A percentile compares a stretch with the other conserved stretches of the same genome.
These are phyloP conservation scores for Candida rishiriensis DNA, from an alignment of 805 yeast species.

Conservation along the genomic window DNA sequence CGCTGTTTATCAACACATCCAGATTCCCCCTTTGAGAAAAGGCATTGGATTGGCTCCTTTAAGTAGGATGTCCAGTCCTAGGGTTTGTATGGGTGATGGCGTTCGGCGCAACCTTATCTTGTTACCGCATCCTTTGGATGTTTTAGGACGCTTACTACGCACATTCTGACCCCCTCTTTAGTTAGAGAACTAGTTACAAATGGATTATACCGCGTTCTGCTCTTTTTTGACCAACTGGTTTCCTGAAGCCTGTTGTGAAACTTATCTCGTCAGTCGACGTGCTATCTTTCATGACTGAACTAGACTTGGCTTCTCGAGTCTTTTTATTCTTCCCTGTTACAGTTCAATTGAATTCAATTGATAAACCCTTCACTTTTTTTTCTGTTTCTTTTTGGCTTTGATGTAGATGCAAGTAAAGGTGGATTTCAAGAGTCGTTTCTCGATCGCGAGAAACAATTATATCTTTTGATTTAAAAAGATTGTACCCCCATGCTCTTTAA, in stretches of 20 bases:
- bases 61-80: slow-evolving; percentile 9
- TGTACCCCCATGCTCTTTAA: slow-evolving; percentile 9
- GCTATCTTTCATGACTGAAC: not conserved
- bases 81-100: slow-evolving; percentile 31
- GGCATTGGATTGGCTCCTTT: slow-evolving; percentile 11
- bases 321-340: no score
- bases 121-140: slow-evolving; percentile 24
- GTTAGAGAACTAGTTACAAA: no score
- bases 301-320: no score
- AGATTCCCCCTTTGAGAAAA: slow-evolving; percentile 18
- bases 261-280: not conserved
- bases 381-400: not conserved
- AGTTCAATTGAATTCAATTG: no score
- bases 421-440: slow-evolving; percentile 12
- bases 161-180: slow-evolving; percentile 28
- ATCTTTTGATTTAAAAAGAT: slow-evolving; percentile 3
- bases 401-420: slow-evolving; percentile 19
- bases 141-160: slow-evolving; percentile 26
- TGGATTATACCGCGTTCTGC: no score
- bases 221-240: no score
- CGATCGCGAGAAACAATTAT: not conserved
- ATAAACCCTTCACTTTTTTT: not conserved
- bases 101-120: slow-evolving; percentile 32
- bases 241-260: not conserved
- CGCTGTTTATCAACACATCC: slow-evolving; percentile 38